Percentiles rank a stretch among this genome's conserved stretches.
Conservation (phyloP, 805 yeast genomes). For the Barnettozyma pratensis region DNA sequence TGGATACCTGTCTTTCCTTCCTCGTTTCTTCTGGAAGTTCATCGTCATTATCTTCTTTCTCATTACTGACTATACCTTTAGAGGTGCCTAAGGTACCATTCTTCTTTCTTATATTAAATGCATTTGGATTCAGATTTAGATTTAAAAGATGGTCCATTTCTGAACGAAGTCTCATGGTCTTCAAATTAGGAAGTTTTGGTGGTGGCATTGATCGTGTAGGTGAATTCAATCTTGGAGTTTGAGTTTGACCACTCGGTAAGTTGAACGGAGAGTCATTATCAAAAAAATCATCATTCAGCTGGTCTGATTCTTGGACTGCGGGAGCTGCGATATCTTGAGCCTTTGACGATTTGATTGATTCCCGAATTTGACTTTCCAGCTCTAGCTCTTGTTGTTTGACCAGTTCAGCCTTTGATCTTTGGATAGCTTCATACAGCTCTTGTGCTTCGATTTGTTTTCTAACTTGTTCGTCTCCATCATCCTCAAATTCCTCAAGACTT, state of each 20-base stretch:
- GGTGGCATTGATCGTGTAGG: too few species aligned
- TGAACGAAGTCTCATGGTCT: constrained; percentile 6
- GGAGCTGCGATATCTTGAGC: constrained; percentile 16
- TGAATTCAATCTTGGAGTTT: too few species aligned
- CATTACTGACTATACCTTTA: background rate
- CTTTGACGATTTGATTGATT: too few species aligned
- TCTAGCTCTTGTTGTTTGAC: constrained; percentile 36
- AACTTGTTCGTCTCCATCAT: constrained; percentile 21
- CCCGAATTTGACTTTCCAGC: constrained; percentile 9
- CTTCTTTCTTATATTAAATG: background rate
- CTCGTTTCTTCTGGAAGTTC: background rate
- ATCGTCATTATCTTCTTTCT: background rate
- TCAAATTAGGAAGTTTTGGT: background rate
- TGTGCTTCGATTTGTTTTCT: constrained; percentile 27
- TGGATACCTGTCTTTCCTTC: background rate
- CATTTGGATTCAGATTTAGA: constrained; percentile 3
- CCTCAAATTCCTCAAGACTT: constrained; percentile 17
- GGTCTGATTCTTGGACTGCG: constrained; percentile 1
- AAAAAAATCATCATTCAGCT: background rate
- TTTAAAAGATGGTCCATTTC: constrained; percentile 19
- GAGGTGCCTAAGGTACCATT: too few species aligned
- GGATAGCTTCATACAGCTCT: constrained; percentile 35
- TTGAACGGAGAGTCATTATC: background rate
- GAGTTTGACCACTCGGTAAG: background rate
- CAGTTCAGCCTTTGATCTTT: constrained; percentile 43